Base-by-base conservation (phyloP, 768 basidiomycete genomes). In the Lentinula lateritia region DNA sequence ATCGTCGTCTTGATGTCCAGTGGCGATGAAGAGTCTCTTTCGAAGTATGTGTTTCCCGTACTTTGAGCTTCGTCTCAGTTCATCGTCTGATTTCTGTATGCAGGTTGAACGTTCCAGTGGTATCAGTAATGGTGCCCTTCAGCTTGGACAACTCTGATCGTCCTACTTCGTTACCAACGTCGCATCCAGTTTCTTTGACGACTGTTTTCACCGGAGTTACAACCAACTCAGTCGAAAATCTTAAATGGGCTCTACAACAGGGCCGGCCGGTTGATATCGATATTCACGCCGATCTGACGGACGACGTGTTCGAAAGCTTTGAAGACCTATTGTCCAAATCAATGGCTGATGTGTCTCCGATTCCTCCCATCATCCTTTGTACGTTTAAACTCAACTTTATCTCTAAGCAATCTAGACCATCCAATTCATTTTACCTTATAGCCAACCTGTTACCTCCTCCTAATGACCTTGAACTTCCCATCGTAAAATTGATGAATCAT, bases 361-460 rank as follows among this genome's bases (percentile, higher is more conserved):
- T 80, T 1, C 78, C 82, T 5, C 80, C 86, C 36, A 84, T 92
- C 71, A 78, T 92, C 60, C 74, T 93, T 45, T 86, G 92, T 91
- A 69, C 65, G 83, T 74, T 67, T 41, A 54, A 45, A 62, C 12
- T 36, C 16, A n/a, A 36, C 16, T n/a, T 16, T 45, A 6, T 43
- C 28, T 60, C 39, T 48, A 63, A 35, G 54, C 53, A 41, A 23
- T 20, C 32, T 45, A 32, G 23, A 53, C 42, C 38, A 23, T 23
- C 53, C 50, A 23, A 46, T 39, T 50, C 66, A 38, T 64, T 63
- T n/a, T 62, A 50, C 62, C 41, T 54, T 52, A 50, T 69, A 94
- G 92, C 88, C 57, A 92, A 91, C 70, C 73, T 91, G 45, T 79
- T 94, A 9, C 92, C 91, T 48, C 92, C 92, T 41, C 88, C 92